A percentile compares a stretch with the other conserved stretches of the same genome.
phyloP scores from a whole-genome alignment of 2,329 filamentous ascomycete species.

The Aphanocladium album region DNA sequence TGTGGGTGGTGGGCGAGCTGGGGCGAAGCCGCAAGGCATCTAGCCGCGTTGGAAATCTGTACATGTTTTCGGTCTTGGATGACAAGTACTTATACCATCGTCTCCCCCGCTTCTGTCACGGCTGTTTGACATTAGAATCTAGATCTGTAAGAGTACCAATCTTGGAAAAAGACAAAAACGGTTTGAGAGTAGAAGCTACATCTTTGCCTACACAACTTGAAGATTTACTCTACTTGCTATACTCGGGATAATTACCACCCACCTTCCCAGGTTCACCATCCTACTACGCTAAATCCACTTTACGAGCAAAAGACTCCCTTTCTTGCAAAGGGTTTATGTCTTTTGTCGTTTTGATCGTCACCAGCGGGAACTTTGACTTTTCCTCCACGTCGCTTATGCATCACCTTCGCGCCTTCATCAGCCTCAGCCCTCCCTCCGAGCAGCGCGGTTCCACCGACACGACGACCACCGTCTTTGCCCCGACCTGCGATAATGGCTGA shows the following conservation, averaged over 20 bases:
- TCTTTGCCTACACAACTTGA: neutral
- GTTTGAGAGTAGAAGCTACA: neutral
- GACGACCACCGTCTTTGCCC: constrained; percentile 2
- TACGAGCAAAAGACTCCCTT: neutral
- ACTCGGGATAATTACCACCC: neutral
- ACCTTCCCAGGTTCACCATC: neutral
- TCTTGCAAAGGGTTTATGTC: neutral
- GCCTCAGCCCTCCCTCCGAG: constrained; percentile 15
- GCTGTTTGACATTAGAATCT: neutral
- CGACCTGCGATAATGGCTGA: constrained; percentile 30
- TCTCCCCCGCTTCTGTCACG: neutral
- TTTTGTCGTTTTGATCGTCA: neutral
- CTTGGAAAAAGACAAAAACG: neutral
- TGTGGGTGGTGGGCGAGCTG: neutral
- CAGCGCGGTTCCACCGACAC: constrained; percentile 13
- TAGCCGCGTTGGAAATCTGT: neutral
- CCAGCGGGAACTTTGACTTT: neutral
- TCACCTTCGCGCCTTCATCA: constrained; percentile 12
- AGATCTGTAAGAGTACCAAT: neutral
- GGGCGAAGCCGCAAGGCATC: neutral
- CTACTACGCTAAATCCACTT: neutral
- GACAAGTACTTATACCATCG: constrained; percentile 5
- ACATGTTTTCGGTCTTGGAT: neutral
- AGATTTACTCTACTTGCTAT: neutral
- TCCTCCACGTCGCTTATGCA: constrained; percentile 18